Evolutionary conservation across 2,329 filamentous ascomycete species (phyloP), one percentile per base, ranked within the genome.

Genomic region (Hypoxylon sp.): DNA sequence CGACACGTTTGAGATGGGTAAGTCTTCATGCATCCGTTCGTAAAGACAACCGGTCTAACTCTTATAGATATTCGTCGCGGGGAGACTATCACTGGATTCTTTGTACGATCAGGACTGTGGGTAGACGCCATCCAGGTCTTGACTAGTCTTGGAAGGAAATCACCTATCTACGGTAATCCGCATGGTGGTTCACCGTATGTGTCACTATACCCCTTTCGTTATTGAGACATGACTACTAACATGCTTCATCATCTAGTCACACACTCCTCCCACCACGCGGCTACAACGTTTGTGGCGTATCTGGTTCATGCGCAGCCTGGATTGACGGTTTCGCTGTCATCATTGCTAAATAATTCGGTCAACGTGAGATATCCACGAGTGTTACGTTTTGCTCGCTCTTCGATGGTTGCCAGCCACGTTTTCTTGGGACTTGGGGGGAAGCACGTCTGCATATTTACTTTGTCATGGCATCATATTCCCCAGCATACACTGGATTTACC

Each of bases 51-150:
- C n/a, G n/a, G n/a, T n/a, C 42, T 48, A 21, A 57, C 44, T 51
- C 13, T 36, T 15, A 17, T 50, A 89, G 92, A 97, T 71, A 86
- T 90, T 23, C 84, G 90, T 31, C 86, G 86, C 45, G 91, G 92
- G 46, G 94, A 99, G 73, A 88, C 89, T 55, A 78, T 99, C 32
- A 84, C 91, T 52, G 94, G 94, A 6, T 97, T 99, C 69, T 82
- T 88, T 62, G 77, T 97, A 41, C 81, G 91, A 60, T 86, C 88
- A 38, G 91, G 90, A 15, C 77, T 83, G 52, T 94, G 89, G 84
- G 87, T 97, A 60, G 91, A 97, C 69, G 93, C 87, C 8, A 81
- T 97, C 42, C 91, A 96, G 69, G 87, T 97, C 57, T 75, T 97
- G 71, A 97, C 94, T 1, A 97, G 87, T 64, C 75, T 90, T 53